Base-by-base conservation (phyloP, 2,329 filamentous ascomycete genomes). In the Drechslera avenae region DNA sequence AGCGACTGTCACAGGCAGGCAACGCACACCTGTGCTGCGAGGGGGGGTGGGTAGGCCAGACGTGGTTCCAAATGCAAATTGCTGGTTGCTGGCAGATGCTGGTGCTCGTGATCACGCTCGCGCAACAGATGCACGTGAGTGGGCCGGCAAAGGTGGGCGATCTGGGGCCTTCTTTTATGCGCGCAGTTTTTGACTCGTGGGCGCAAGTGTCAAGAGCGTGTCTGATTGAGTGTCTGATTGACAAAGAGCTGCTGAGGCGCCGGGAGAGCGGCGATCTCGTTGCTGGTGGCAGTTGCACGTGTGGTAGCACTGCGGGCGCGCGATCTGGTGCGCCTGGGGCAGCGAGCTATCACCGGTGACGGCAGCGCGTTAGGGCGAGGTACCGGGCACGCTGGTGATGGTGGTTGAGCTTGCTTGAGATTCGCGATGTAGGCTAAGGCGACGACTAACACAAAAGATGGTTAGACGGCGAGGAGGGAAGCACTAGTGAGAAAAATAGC, bases 371-470 rank as follows among this genome's bases (percentile, higher is more conserved):
- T 66, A 61, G 63, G 56, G 63, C 62, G 62, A 61, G 63, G 63
- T 61, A 64, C 60, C 54, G 40, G 50, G 54, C 54, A 50, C 43
- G 51, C 44, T 51, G 46, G 52, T 52, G 50, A 52, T 56, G 58
- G 54, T 62, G 60, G 60, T 55, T 63, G 58, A 62, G 46, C 52
- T 50, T 50, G 31, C 62, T 54, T 63, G 57, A 72, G 69, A 72
- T 71, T 71, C 63, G 69, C 69, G 69, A 72, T 58, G 69, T 57
- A 64, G 66, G 52, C 68, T 72, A 72, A 63, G 50, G 63, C 14
- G 33, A 40, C 26, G 37, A 32, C 48, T 51, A 51, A 31, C 34
- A 36, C 48, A 66, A 47, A 66, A 71, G 68, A 53, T 58, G 69
- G 71, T 66, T 73, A 71, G 68, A 68, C 63, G 60, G 57, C 53